These are phyloP conservation scores for Pleoardoris graminearum DNA, from an alignment of 2,329 filamentous ascomycete species.

Conservation along the genomic window DNA sequence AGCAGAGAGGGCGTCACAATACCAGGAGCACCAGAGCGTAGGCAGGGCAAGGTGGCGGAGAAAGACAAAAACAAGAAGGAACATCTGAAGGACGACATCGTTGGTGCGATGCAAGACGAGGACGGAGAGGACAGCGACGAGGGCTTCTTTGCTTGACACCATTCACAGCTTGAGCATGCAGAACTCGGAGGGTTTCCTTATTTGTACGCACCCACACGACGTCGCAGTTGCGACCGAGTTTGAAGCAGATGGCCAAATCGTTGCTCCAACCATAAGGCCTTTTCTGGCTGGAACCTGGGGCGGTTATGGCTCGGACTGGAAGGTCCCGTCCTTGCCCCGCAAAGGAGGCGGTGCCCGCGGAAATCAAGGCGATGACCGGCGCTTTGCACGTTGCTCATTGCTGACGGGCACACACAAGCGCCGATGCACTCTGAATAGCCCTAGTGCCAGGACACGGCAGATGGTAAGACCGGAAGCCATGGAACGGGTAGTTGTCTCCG, in stretches of 20 bases:
- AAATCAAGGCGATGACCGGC: neutral
- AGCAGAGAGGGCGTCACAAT: conserved; percentile 44
- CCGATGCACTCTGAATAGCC: neutral
- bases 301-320: no score
- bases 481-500: no score
- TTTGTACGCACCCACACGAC: neutral
- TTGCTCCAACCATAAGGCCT: no score
- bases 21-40: conserved; percentile 14
- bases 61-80: conserved; percentile 15
- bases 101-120: conserved; percentile 20
- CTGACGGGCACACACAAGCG: neutral
- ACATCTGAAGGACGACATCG: conserved; percentile 22
- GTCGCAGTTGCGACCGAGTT: no score
- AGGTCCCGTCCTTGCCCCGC: neutral
- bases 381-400: neutral
- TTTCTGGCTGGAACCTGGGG: no score
- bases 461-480: neutral
- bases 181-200: neutral
- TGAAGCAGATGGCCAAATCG: no score
- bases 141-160: conserved; percentile 32
- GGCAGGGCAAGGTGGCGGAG: conserved; percentile 14
- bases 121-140: conserved; percentile 32
- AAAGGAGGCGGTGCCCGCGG: neutral
- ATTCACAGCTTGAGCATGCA: no score
- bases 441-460: neutral